Conservation (phyloP, 73 alveolate species). For the Symbiodinium natans region DNA sequence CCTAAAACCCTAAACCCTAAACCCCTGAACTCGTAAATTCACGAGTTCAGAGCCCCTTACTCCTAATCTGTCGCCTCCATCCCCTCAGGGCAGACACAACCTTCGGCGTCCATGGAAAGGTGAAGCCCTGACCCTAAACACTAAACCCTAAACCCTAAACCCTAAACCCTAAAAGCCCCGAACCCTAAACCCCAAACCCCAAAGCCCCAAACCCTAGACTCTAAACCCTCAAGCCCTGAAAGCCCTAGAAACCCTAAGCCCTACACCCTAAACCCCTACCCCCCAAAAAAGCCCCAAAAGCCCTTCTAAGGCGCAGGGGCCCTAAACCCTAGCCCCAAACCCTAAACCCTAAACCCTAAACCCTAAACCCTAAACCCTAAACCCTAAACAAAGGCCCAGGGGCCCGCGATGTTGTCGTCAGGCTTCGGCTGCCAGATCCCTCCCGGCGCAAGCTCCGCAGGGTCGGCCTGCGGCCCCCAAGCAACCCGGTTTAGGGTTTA, state of each 20-base stretch:
- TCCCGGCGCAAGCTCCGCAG: background rate
- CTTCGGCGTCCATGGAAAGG: too few relatives aligned
- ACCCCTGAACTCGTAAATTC: too few relatives aligned
- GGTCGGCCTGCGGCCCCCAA: background rate
- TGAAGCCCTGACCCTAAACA: too few relatives aligned
- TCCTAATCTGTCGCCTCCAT: too few relatives aligned
- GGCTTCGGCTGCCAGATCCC: background rate
- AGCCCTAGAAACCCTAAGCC: background rate
- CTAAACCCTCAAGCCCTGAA: background rate
- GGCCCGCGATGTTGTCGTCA: background rate
- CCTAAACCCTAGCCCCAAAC: background rate
- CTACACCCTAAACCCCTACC: background rate
- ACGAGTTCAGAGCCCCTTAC: too few relatives aligned
- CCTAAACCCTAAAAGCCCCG: too few relatives aligned
- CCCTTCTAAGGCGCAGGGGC: background rate
- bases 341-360: background rate
- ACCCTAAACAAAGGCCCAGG: background rate
- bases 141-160: too few relatives aligned
- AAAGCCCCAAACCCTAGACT: background rate
- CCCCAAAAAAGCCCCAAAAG: background rate
- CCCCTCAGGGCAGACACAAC: too few relatives aligned
- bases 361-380: background rate
- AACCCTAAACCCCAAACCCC: too few relatives aligned
- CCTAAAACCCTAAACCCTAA: too few relatives aligned
- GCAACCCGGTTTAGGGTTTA: too few relatives aligned